These are phyloP conservation scores for Xylogone sp. DNA, from an alignment of 2,329 filamentous ascomycete species.

Conservation along the genomic window DNA sequence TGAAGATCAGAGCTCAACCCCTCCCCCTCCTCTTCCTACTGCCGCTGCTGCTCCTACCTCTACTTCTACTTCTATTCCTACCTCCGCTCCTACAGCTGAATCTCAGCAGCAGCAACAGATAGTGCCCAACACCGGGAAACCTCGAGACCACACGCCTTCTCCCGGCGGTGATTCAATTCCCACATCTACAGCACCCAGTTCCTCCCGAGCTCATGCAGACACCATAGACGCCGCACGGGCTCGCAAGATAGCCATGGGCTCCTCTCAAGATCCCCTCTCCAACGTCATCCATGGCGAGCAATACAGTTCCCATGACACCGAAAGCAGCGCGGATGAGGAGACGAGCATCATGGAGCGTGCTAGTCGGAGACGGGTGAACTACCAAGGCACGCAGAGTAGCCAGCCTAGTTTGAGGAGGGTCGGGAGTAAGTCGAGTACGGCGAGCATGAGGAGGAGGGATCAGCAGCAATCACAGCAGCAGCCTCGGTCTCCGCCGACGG, in stretches of 20 bases:
- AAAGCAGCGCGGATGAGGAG: slow-evolving; percentile 29
- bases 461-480: slow-evolving; percentile 4
- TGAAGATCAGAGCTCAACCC: too few relatives aligned
- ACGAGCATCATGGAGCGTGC: slow-evolving; percentile 34
- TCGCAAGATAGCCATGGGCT: slow-evolving; percentile 13
- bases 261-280: background rate
- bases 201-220: slow-evolving; percentile 14
- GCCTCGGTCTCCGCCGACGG: slow-evolving; percentile 3
- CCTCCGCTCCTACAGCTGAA: background rate
- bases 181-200: slow-evolving; percentile 1
- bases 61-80: background rate
- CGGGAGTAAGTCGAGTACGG: slow-evolving; percentile 7
- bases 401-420: background rate
- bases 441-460: slow-evolving; percentile 9
- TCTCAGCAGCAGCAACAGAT: background rate
- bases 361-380: slow-evolving; percentile 14
- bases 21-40: too few relatives aligned
- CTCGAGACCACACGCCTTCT: background rate
- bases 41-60: background rate
- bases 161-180: background rate
- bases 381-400: slow-evolving; percentile 16
- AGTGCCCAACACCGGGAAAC: slow-evolving; percentile 2
- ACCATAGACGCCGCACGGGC: slow-evolving; percentile 18
- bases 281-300: background rate
- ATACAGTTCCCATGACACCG: slow-evolving; percentile 7